Base-by-base conservation (phyloP, 2,329 filamentous ascomycete species). In the Dothideomycetes sp. region DNA sequence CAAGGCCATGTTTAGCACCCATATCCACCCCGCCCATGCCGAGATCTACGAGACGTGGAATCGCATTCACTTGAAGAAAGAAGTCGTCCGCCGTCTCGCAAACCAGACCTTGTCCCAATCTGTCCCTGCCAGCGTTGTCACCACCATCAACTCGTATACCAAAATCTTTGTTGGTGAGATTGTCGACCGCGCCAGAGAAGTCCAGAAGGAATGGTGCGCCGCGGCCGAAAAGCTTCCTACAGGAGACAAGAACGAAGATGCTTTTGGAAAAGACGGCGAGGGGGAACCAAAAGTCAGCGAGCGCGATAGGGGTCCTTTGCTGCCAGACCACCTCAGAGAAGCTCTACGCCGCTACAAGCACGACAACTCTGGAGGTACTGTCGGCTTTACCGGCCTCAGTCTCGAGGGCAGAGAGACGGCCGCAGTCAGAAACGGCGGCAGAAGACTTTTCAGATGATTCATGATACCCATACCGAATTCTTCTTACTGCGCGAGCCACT, bases 51-150 rank as follows among this genome's bases (percentile, higher is more conserved):
- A 82, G 56, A 70, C 75, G 16, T 87, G 78, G 73, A 73, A 81
- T 46, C 74, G 77, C 8, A 75, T 77, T 23, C 83, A 81, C 51
- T 63, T 88, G 28, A 73, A 76, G 16, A 78, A 81, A 49, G 71
- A 77, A 5, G 77, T 80, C 13, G 79, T 87, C 43, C 74, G 82
- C 55, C 72, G 79, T 72, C 74, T 88, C 46, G 80, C 86, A 56
- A 89, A 88, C 54, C 81, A 83, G 44, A 85, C 83, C 2, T 79
- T 87, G 7, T 85, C 81, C 0, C 84, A 88, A 57, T 86, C 81
- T 2, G 83, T 85, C 0, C 81, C 82, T 0, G 70, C 74, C 15
- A 81, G 76, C 51, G 80, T 87, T 35, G 79, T 84, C 46, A 77
- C 82, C 16, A 80, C 81, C n/a, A 80, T 88, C 54, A 80, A 78